These are phyloP conservation scores for Ruellia speciosa DNA, from an alignment of 305 asterid species.

Conservation along the genomic window DNA sequence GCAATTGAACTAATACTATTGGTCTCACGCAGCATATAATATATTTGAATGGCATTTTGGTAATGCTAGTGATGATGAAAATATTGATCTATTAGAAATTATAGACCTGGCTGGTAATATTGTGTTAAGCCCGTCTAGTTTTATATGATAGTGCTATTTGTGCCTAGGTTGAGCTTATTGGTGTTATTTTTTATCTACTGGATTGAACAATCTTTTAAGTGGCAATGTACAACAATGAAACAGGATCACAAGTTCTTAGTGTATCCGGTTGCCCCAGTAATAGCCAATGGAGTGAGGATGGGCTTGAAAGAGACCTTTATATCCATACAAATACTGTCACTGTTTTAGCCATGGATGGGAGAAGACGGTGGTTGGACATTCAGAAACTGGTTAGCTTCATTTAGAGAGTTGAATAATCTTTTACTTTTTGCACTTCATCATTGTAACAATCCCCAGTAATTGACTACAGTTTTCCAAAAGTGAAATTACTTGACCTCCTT, in stretches of 20 bases:
- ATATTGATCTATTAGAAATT: conserved; percentile 7
- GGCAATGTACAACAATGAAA: conserved; percentile 24
- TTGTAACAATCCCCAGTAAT: neutral
- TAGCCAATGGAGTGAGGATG: conserved; percentile 73
- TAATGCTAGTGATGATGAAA: conserved; percentile 2
- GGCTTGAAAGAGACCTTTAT: conserved; percentile 80
- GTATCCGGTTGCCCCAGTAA: conserved; percentile 56
- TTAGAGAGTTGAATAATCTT: conserved; percentile 22
- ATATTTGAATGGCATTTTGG: conserved; percentile 14
- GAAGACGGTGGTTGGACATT: conserved; percentile 97
- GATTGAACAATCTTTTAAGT: conserved; percentile 17
- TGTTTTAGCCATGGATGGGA: conserved; percentile 95
- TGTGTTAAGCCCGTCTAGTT: neutral
- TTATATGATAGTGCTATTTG: conserved; percentile 13
- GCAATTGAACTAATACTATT: conserved; percentile 7
- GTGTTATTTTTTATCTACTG: conserved; percentile 19
- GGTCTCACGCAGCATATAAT: conserved; percentile 2
- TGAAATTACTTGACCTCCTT: conserved; percentile 8
- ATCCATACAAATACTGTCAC: conserved; percentile 68
- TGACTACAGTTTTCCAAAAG: conserved; percentile 6
- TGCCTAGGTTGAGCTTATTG: conserved; percentile 19
- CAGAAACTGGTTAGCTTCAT: conserved; percentile 69
- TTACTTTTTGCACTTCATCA: neutral
- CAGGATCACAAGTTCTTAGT: conserved; percentile 40
- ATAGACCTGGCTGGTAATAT: conserved; percentile 8